Conservation (phyloP, 257 asterid species). For the Orobanche coerulescens region DNA sequence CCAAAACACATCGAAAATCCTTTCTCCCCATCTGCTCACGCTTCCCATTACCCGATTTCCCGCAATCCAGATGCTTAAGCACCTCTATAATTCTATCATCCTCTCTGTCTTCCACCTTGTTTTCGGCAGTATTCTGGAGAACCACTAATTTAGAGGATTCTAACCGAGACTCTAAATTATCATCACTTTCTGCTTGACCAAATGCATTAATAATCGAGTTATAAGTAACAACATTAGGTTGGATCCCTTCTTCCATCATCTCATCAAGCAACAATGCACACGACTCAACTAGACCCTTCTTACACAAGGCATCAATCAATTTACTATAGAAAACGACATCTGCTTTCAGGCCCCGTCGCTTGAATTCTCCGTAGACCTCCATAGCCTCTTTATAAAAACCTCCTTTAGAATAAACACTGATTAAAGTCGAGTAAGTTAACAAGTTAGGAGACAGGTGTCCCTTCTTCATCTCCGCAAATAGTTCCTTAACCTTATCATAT, state of each 20-base stretch:
- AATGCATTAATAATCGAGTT: conserved; percentile 90
- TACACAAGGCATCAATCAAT: conserved; percentile 84
- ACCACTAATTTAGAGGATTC: conserved; percentile 28
- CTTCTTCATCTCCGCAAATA: conserved; percentile 62
- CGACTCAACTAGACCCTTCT: conserved; percentile 78
- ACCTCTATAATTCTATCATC: conserved; percentile 51
- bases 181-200: conserved; percentile 46
- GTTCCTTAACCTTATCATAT: conserved; percentile 64
- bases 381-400: conserved; percentile 59
- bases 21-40: conserved; percentile 32
- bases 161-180: conserved; percentile 25
- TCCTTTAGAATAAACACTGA: conserved; percentile 80
- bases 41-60: conserved; percentile 33
- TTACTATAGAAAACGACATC: conserved; percentile 95
- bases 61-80: conserved; percentile 57
- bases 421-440: conserved; percentile 71
- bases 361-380: conserved; percentile 67
- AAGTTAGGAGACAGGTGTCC: conserved; percentile 66
- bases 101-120: conserved; percentile 26
- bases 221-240: conserved; percentile 90
- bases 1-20: conserved; percentile 63
- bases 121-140: conserved; percentile 16
- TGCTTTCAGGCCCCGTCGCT: conserved; percentile 64
- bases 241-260: conserved; percentile 89
- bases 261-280: conserved; percentile 71